These are phyloP conservation scores for Nigrospora oryzae DNA, from an alignment of 2,329 filamentous ascomycete species.

Conservation along the genomic window DNA sequence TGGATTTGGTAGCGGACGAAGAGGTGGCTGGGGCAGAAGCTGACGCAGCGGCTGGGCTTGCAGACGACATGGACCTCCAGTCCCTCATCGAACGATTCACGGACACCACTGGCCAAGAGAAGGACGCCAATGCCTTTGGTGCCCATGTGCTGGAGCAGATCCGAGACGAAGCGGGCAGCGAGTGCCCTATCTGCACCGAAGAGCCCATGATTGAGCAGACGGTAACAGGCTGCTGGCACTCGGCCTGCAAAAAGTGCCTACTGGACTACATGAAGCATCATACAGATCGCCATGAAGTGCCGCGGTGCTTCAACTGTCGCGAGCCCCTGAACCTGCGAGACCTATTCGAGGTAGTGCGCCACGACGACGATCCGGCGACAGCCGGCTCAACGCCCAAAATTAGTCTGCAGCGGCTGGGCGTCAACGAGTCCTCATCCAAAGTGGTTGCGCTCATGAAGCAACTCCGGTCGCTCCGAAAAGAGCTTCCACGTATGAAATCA, in stretches of 20 bases:
- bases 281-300: slow-evolving; percentile 63
- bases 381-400: slow-evolving; percentile 40
- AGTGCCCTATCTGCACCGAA: slow-evolving; percentile 92
- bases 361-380: slow-evolving; percentile 52
- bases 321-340: slow-evolving; percentile 74
- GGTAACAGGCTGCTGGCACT: slow-evolving; percentile 96
- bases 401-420: slow-evolving; percentile 50
- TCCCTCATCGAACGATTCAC: slow-evolving; percentile 80
- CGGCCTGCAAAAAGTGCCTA: slow-evolving; percentile 90
- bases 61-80: slow-evolving; percentile 93
- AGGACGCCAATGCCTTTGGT: slow-evolving; percentile 65
- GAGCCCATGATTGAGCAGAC: slow-evolving; percentile 93
- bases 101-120: slow-evolving; percentile 51
- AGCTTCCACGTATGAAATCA: slow-evolving; percentile 67
- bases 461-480: slow-evolving; percentile 58
- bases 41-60: slow-evolving; percentile 71
- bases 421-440: slow-evolving; percentile 74
- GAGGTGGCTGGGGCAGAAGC: slow-evolving; percentile 70
- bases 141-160: slow-evolving; percentile 86
- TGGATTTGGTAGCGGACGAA: slow-evolving; percentile 77
- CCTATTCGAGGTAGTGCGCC: slow-evolving; percentile 83
- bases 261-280: slow-evolving; percentile 85
- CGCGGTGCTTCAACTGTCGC: slow-evolving; percentile 86
- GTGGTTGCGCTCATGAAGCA: slow-evolving; percentile 71
- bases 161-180: slow-evolving; percentile 75